Percentiles rank a stretch among this genome's conserved stretches.
phyloP scores from a whole-genome alignment of 345 rosid species.

The Reutealis trisperma region DNA sequence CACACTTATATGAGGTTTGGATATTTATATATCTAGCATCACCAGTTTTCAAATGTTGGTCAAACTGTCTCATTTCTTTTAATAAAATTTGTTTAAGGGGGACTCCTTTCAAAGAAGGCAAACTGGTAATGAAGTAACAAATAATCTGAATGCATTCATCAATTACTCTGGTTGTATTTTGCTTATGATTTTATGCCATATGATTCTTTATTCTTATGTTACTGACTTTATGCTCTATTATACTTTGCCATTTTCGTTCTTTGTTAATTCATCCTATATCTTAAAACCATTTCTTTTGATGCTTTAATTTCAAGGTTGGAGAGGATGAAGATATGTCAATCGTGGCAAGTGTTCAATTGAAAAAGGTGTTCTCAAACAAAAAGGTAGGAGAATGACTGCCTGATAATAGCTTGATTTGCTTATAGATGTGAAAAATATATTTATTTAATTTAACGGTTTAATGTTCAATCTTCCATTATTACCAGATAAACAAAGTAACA shows the following conservation, averaged over 20 bases:
- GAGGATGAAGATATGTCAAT: conserved; percentile 80
- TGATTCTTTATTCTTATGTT: background rate
- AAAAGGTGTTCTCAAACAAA: conserved; percentile 59
- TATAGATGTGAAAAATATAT: background rate
- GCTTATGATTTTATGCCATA: background rate
- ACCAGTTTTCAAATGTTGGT: background rate
- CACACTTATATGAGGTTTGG: conserved; percentile 81
- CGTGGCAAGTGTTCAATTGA: conserved; percentile 66
- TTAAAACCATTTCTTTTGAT: conserved; percentile 4
- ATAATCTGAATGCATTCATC: background rate
- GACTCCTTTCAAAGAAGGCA: background rate
- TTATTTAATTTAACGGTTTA: background rate
- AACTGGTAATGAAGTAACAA: background rate
- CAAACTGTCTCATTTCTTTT: background rate
- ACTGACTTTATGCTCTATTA: background rate
- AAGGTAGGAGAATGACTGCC: conserved; percentile 41
- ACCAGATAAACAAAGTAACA: conserved; percentile 59
- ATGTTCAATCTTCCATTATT: background rate
- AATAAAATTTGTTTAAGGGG: background rate
- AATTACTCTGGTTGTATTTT: background rate
- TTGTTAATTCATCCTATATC: background rate
- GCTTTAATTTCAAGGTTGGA: conserved; percentile 46
- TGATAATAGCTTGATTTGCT: conserved; percentile 1
- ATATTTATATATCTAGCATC: background rate
- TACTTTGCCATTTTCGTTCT: background rate